Conservation (phyloP, 306 rosid species). For the Fragaria ananassa region DNA sequence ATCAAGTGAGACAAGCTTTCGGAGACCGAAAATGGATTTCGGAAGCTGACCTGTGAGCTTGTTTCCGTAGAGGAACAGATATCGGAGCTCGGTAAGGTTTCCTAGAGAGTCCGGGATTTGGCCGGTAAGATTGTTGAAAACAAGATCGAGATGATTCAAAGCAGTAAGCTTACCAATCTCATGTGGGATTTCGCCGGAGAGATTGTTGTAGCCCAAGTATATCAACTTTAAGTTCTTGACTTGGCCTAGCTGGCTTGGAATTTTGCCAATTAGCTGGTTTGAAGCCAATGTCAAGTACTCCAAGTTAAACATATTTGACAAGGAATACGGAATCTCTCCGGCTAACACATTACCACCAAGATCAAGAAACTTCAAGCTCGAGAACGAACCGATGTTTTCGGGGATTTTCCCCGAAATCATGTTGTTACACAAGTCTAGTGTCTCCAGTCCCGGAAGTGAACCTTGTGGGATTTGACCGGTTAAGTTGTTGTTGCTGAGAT, state of each 20-base stretch:
- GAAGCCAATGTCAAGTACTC: slow-evolving; percentile 75
- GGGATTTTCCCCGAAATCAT: slow-evolving; percentile 76
- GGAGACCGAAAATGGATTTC: slow-evolving; percentile 44
- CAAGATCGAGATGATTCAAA: slow-evolving; percentile 78
- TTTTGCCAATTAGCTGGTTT: slow-evolving; percentile 61
- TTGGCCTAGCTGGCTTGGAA: slow-evolving; percentile 47
- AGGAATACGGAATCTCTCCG: slow-evolving; percentile 62
- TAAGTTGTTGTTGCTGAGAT: slow-evolving; percentile 80
- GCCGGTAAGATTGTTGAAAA: slow-evolving; percentile 81
- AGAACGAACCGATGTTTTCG: slow-evolving; percentile 46
- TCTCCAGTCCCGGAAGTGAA: slow-evolving; percentile 41
- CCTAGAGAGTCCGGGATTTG: slow-evolving; percentile 64
- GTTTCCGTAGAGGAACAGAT: slow-evolving; percentile 83
- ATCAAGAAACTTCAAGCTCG: slow-evolving; percentile 57
- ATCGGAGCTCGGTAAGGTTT: slow-evolving; percentile 53
- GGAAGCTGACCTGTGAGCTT: slow-evolving; percentile 67
- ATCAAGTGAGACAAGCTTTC: slow-evolving; percentile 68
- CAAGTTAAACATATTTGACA: slow-evolving; percentile 52
- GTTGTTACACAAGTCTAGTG: slow-evolving; percentile 82
- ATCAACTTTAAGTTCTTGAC: slow-evolving; percentile 69
- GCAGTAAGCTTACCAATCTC: slow-evolving; percentile 49
- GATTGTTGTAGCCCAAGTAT: slow-evolving; percentile 84
- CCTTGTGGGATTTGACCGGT: slow-evolving; percentile 61
- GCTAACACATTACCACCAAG: slow-evolving; percentile 74
- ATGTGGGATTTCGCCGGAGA: slow-evolving; percentile 72